Base-by-base conservation (phyloP, 768 basidiomycete genomes). In the Termitomyces sp. region DNA sequence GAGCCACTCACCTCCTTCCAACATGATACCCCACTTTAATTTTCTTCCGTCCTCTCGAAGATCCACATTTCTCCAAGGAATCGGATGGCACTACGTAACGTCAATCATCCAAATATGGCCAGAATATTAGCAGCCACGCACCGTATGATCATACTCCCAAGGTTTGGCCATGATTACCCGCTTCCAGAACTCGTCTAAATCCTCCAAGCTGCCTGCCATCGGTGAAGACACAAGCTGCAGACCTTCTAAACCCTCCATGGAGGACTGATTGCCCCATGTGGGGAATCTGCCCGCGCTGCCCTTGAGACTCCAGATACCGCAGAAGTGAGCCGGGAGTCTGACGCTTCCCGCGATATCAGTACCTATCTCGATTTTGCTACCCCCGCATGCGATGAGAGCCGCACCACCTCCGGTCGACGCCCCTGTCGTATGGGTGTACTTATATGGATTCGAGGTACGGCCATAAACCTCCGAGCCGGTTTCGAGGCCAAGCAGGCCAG, bases 341-440 rank as follows among this genome's bases (percentile, higher is more conserved):
- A 89, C 80, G 52, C 84, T 86, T 10, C 89, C 90, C 2, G 82
- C 89, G 28, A 90, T 72, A 62, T 91, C 89, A 4, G 87, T 82
- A 1, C 88, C 89, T 37, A 90, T 77, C 39, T 88, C 88, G 21
- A 88, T 76, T 62, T 83, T 80, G 39, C 79, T 78, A 10, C 86
- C 86, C 1, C 85, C 83, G 48, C 79, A 73, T 0, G 87, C 87
- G 0, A 90, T 63, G 1, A 89, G 76, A 1, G 87, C 86, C 1
- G 76, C 81, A 55, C 88, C 88, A 9, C 88, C 88, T 0, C 88
- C 85, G 0, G 84, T 83, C 0, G 86, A 88, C 7, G 84, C 88
- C 16, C 88, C 88, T 6, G 76, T 70, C 10, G 77, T 74, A 57
- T 79, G 77, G 1, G 70, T 76, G 3, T 68, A 63, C 63, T 82